These are phyloP conservation scores for Candida vaughaniae DNA, from an alignment of 805 yeast species.

Conservation along the genomic window DNA sequence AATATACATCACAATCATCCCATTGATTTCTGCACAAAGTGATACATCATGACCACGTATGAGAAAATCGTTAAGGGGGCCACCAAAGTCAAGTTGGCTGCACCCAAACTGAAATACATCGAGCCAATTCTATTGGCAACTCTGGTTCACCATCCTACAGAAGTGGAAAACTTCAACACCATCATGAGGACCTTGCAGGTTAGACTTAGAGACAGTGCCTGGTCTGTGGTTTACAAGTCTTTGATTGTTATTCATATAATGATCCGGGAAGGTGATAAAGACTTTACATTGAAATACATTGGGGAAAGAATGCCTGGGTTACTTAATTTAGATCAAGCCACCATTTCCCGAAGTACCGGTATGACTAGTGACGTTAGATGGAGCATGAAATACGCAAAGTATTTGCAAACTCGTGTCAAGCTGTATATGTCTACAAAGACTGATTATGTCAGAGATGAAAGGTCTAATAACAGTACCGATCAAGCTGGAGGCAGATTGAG, in stretches of 20 bases:
- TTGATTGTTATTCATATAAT: constrained; percentile 83
- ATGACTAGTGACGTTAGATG: constrained; percentile 50
- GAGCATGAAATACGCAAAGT: constrained; percentile 66
- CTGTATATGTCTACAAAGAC: constrained; percentile 63
- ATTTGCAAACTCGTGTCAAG: constrained; percentile 63
- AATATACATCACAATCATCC: no score
- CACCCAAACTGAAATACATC: constrained; percentile 95
- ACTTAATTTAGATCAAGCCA: constrained; percentile 44
- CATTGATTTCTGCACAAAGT: no score
- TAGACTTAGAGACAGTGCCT: constrained; percentile 75
- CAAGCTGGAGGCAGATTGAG: constrained; percentile 62
- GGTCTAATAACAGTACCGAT: constrained; percentile 43
- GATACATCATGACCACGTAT: constrained; percentile 71
- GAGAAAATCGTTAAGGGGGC: constrained; percentile 70
- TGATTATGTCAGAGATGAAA: constrained; percentile 78
- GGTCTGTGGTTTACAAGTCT: constrained; percentile 89
- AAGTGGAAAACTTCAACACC: constrained; percentile 56
- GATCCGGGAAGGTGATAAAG: constrained; percentile 87
- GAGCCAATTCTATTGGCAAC: constrained; percentile 86
- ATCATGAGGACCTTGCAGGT: constrained; percentile 63
- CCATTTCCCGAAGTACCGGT: constrained; percentile 31
- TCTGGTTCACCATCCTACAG: constrained; percentile 42
- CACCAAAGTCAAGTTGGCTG: constrained; percentile 68
- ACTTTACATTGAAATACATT: constrained; percentile 66
- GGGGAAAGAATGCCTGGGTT: constrained; percentile 47